Percentiles rank a stretch among this genome's conserved stretches.
Conservation (phyloP, 2,329 filamentous ascomycete species). For the Aspergillus ustus region DNA sequence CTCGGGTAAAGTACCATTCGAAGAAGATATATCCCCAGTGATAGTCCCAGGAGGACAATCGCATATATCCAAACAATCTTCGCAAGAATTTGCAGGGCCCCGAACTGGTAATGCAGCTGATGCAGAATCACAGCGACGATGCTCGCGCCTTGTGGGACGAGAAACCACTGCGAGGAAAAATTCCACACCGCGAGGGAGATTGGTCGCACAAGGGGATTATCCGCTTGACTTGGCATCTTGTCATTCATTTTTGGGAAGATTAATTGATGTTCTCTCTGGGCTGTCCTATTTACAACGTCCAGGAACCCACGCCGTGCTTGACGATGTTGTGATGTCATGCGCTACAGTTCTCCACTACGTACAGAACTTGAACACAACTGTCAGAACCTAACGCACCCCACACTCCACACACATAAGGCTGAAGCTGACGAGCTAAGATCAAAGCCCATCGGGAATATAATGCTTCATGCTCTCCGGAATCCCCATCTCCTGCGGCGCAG, state of each 20-base stretch:
- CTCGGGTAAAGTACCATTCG: slow-evolving; percentile 38
- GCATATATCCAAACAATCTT: slow-evolving; percentile 46
- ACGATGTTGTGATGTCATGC: neutral
- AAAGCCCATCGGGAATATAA: neutral
- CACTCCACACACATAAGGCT: neutral
- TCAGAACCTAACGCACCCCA: neutral
- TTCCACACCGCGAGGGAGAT: slow-evolving; percentile 33
- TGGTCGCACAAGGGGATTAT: neutral
- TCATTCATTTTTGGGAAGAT: neutral
- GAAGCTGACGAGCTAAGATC: neutral
- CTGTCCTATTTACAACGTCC: neutral
- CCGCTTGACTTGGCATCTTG: slow-evolving; percentile 1
- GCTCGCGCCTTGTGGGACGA: slow-evolving; percentile 45
- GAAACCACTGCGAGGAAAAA: slow-evolving; percentile 45
- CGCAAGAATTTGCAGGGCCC: slow-evolving; percentile 40
- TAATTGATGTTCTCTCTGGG: neutral
- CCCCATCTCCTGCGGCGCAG: neutral
- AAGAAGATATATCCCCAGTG: slow-evolving; percentile 37
- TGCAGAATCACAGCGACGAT: slow-evolving; percentile 43
- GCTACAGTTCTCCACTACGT: neutral
- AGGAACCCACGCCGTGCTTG: neutral
- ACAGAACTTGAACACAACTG: neutral
- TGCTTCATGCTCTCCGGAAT: neutral
- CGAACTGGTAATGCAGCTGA: slow-evolving; percentile 48
- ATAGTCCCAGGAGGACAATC: slow-evolving; percentile 37